phyloP scores from a whole-genome alignment of 2,329 filamentous ascomycete species.

The Aspergillus floridensis region DNA sequence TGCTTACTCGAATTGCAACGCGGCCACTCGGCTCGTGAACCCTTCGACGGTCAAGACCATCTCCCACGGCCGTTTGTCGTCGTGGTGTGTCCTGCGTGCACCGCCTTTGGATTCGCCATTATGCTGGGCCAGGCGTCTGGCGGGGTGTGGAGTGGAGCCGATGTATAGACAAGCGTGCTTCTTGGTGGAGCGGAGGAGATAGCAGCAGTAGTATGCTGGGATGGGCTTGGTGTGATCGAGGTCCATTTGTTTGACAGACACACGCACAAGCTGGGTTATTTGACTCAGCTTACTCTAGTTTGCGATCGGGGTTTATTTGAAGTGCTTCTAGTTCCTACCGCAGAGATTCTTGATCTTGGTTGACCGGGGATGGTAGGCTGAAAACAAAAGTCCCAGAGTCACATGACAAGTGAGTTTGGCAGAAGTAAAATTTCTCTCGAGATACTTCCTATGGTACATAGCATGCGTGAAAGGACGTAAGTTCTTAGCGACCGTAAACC shows the following conservation, averaged over 20 bases:
- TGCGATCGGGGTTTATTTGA: no score
- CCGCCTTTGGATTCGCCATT: constrained; percentile 83
- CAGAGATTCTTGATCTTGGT: no score
- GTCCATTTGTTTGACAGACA: neutral
- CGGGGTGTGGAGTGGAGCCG: constrained; percentile 86
- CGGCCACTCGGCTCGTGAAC: constrained; percentile 82
- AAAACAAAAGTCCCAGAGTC: no score
- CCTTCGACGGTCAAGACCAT: constrained; percentile 84
- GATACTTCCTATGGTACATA: no score
- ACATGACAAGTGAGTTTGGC: no score
- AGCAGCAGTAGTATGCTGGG: constrained; percentile 89
- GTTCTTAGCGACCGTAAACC: no score
- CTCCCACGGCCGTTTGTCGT: constrained; percentile 77
- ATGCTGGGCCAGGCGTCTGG: constrained; percentile 81
- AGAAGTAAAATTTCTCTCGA: no score
- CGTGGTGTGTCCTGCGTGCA: constrained; percentile 70
- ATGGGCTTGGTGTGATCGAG: constrained; percentile 57
- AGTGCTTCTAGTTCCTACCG: no score
- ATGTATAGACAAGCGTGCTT: constrained; percentile 72
- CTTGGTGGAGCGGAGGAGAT: constrained; percentile 81
- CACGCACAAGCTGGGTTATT: no score
- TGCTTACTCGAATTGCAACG: constrained; percentile 87
- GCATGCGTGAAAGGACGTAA: no score
- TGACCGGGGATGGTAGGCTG: no score
- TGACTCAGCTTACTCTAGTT: no score